A percentile compares a stretch with the other conserved stretches of the same genome.
phyloP scores from a whole-genome alignment of 2,329 filamentous ascomycete species.

The Pyricularia sp. region DNA sequence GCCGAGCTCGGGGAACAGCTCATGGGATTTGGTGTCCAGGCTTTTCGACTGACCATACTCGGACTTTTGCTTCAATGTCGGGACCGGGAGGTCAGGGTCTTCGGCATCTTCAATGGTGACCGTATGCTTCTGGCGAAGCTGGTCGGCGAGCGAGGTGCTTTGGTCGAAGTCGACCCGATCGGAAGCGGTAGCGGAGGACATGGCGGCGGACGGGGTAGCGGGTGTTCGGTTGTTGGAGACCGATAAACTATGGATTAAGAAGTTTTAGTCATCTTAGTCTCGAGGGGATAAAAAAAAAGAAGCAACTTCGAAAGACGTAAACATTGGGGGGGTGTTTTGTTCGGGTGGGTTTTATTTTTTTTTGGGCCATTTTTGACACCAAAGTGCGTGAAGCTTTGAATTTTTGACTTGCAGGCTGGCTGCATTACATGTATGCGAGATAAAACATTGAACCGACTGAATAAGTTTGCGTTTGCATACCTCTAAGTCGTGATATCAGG shows the following conservation, averaged over 20 bases:
- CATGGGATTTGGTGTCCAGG: slow-evolving; percentile 76
- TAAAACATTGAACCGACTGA: neutral
- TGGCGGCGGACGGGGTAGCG: slow-evolving; percentile 4
- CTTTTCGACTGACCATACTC: slow-evolving; percentile 29
- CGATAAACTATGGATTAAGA: neutral
- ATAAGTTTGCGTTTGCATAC: neutral
- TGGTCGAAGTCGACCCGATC: slow-evolving; percentile 21
- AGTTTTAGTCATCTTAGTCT: neutral
- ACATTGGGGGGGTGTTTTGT: neutral
- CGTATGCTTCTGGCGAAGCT: slow-evolving; percentile 52
- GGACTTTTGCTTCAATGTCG: slow-evolving; percentile 51
- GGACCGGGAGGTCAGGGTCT: slow-evolving; percentile 57
- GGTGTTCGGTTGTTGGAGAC: neutral
- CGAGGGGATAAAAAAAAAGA: neutral
- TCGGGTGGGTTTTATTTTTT: neutral
- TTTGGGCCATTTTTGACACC: neutral
- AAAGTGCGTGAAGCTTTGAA: neutral
- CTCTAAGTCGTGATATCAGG: neutral
- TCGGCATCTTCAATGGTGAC: slow-evolving; percentile 74
- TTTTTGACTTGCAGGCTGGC: neutral
- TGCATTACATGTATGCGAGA: neutral
- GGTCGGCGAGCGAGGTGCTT: slow-evolving; percentile 37
- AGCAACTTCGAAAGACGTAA: neutral
- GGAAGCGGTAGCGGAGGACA: slow-evolving; percentile 14
- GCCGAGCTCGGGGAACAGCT: slow-evolving; percentile 87